These are phyloP conservation scores for Globisporangium megalacanthum DNA, from an alignment of 352 stramenopile genomes.

Conservation along the genomic window DNA sequence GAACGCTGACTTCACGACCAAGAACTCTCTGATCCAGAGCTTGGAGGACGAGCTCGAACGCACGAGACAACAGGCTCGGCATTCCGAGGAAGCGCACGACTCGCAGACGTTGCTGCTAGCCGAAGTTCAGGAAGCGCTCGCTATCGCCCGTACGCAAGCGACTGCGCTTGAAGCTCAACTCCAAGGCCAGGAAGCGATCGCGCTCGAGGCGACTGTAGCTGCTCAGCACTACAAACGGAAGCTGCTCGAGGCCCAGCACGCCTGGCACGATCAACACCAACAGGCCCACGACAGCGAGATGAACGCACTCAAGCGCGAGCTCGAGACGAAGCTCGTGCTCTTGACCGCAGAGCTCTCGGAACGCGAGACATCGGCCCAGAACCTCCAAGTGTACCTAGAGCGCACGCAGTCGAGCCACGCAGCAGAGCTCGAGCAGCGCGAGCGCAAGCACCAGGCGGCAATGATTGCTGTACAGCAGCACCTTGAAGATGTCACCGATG, in stretches of 20 bases:
- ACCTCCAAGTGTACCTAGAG: conserved; percentile 4
- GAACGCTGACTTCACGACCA: neutral
- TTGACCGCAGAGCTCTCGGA: conserved; percentile 1
- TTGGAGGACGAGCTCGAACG: conserved; percentile 2
- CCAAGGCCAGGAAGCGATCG: neutral
- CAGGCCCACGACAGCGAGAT: neutral
- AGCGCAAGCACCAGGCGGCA: neutral
- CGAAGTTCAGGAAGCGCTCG: neutral
- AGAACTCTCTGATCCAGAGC: neutral
- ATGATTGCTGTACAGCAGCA: neutral
- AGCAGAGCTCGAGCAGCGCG: neutral
- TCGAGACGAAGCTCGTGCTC: conserved; percentile 2
- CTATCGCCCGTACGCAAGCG: neutral
- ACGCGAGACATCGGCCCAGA: neutral
- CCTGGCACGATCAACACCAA: conserved; percentile 1
- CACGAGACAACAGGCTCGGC: neutral
- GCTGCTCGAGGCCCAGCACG: neutral
- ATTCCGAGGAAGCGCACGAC: conserved; percentile 1
- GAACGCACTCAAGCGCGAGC: neutral
- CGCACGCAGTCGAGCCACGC: conserved; percentile 3
- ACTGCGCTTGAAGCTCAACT: neutral
- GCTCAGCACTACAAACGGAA: neutral
- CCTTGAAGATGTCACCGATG: no score
- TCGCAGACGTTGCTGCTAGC: conserved; percentile 7
- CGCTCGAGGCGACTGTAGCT: neutral